phyloP scores from a whole-genome alignment of 2,329 filamentous ascomycete species.

The Botryotinia globosa region DNA sequence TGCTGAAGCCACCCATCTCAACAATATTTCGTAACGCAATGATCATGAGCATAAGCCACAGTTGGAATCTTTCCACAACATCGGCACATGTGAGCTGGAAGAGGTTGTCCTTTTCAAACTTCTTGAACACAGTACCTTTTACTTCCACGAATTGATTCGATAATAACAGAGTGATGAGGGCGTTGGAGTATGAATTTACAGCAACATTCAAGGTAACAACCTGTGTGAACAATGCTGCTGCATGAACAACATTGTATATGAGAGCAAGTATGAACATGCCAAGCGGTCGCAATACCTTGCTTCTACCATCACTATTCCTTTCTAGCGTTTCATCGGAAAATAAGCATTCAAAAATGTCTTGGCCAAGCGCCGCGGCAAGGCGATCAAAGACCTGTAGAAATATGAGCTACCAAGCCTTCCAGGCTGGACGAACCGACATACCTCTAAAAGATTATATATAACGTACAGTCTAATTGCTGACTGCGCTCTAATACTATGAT shows the following conservation, averaged over 20 bases:
- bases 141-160: conserved; percentile 99
- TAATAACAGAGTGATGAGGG: conserved; percentile 83
- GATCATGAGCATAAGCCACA: conserved; percentile 96
- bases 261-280: conserved; percentile 89
- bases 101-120: conserved; percentile 95
- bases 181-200: conserved; percentile 98
- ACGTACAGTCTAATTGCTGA: conserved; percentile 98
- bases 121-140: conserved; percentile 97
- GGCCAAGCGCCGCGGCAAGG: conserved; percentile 83
- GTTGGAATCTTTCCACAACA: conserved; percentile 92
- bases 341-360: conserved; percentile 93
- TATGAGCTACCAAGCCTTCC: conserved; percentile 60
- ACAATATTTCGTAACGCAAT: conserved; percentile 96
- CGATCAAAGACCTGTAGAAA: conserved; percentile 87
- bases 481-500: conserved; percentile 94
- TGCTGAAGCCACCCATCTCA: conserved; percentile 82
- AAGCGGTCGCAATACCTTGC: conserved; percentile 83
- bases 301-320: conserved; percentile 80
- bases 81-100: conserved; percentile 97
- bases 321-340: conserved; percentile 93
- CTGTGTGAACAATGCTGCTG: conserved; percentile 89
- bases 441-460: conserved; percentile 95
- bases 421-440: conserved; percentile 36
- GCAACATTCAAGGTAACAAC: conserved; percentile 97
- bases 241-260: conserved; percentile 83